Conservation (phyloP, 2,329 filamentous ascomycete genomes). For the Emergomyces orientalis region DNA sequence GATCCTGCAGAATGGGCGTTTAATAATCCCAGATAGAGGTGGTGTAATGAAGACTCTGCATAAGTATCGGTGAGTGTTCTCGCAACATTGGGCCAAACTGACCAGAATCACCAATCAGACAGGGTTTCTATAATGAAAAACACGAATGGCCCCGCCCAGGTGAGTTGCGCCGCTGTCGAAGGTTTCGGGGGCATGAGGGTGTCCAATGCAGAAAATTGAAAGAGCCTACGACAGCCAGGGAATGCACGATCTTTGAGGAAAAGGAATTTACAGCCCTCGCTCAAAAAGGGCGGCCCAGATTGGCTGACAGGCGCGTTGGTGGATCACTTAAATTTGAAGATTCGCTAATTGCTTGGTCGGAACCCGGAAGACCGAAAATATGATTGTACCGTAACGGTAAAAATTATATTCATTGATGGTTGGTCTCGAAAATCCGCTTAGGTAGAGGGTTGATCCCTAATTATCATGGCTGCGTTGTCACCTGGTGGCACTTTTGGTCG, state of each 20-base stretch:
- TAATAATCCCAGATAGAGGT: background rate
- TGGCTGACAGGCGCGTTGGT: slow-evolving; percentile 9
- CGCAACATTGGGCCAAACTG: background rate
- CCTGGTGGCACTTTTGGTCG: background rate
- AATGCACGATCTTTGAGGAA: background rate
- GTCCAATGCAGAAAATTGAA: background rate
- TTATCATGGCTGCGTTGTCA: background rate
- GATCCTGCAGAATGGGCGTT: background rate
- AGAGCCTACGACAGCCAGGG: background rate
- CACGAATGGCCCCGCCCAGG: background rate
- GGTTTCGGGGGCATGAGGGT: background rate
- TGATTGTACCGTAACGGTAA: background rate
- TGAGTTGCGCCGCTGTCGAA: background rate
- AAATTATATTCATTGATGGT: background rate
- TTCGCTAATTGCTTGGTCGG: background rate
- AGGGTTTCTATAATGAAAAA: background rate
- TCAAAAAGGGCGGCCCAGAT: background rate
- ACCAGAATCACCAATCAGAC: background rate
- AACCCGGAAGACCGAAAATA: background rate
- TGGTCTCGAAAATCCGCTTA: background rate
- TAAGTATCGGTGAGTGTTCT: background rate
- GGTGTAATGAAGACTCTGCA: background rate
- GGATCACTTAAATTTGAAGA: background rate
- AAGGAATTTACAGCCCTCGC: background rate
- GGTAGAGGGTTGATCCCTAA: background rate